Evolutionary conservation across 2,329 filamentous ascomycete genomes (phyloP).

Genomic region (Coniochaeta hoffmannii): DNA sequence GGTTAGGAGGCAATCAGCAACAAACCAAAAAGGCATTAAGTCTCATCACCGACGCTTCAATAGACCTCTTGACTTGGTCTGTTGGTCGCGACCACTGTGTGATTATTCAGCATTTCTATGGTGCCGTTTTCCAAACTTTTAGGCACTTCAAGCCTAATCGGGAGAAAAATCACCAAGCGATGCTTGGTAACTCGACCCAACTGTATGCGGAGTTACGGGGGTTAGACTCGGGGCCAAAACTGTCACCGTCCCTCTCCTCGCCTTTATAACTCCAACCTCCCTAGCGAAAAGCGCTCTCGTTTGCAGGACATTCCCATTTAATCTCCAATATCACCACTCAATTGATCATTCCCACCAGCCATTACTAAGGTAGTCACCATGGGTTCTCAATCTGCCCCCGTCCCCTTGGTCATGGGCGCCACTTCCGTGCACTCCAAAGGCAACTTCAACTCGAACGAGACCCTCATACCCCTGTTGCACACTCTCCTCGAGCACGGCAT

Average conservation of each 20-base stretch:
- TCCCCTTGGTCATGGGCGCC: constrained; percentile 1
- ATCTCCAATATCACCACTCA: neutral
- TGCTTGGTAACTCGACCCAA: too few relatives aligned
- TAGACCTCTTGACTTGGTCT: too few relatives aligned
- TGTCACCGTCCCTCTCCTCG: neutral
- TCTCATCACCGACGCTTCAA: too few relatives aligned
- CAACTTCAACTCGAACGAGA: neutral
- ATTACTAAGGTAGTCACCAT: too few relatives aligned
- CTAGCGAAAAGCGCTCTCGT: neutral
- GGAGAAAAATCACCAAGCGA: too few relatives aligned
- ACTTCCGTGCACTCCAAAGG: neutral
- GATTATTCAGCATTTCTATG: too few relatives aligned
- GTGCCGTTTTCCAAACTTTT: too few relatives aligned
- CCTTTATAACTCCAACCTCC: neutral
- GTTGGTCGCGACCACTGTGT: too few relatives aligned
- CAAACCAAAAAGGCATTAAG: too few relatives aligned
- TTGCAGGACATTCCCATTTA: neutral
- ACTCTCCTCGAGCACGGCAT: constrained; percentile 4
- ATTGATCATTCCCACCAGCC: too few relatives aligned
- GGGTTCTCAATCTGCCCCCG: neutral
- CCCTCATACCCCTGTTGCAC: neutral
- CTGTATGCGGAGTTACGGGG: neutral
- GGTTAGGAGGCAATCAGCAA: too few relatives aligned
- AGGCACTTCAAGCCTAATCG: too few relatives aligned
- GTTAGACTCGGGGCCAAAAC: neutral